Evolutionary conservation across 345 rosid genomes (phyloP).

Genomic region (Rhodomyrtus tomentosa): DNA sequence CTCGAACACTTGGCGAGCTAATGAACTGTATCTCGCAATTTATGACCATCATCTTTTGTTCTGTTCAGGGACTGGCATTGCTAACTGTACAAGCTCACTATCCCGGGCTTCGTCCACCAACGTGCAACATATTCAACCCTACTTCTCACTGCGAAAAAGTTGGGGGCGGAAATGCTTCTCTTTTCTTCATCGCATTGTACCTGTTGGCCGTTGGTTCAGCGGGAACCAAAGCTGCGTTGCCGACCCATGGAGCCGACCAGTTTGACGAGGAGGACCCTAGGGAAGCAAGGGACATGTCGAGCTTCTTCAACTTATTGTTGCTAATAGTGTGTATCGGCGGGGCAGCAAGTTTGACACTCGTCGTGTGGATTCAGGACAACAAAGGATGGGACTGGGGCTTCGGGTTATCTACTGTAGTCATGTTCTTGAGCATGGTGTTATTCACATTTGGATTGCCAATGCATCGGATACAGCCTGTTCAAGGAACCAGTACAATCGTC

Average conservation of each 20-base stretch:
- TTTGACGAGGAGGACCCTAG: conserved; percentile 35
- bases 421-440: conserved; percentile 19
- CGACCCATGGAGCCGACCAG: conserved; percentile 55
- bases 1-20: not conserved
- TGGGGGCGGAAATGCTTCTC: conserved; percentile 16
- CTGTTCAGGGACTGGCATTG: conserved; percentile 27
- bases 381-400: conserved; percentile 58
- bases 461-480: conserved; percentile 26
- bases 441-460: conserved; percentile 24
- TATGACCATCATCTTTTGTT: not conserved
- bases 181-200: conserved; percentile 35
- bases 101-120: conserved; percentile 30
- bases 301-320: conserved; percentile 40
- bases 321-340: conserved; percentile 26
- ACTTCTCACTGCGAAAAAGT: conserved; percentile 25
- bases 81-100: conserved; percentile 44
- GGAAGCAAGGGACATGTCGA: conserved; percentile 41
- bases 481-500: conserved; percentile 22
- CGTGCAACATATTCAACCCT: conserved; percentile 25
- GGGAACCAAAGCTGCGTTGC: conserved; percentile 42
- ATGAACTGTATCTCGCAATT: not conserved
- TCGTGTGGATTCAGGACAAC: conserved; percentile 44
- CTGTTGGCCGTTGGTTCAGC: conserved; percentile 32
- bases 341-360: conserved; percentile 27
- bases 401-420: conserved; percentile 12